Base-by-base conservation (phyloP, 129 eudicot species). In the Escallonia rubra region DNA sequence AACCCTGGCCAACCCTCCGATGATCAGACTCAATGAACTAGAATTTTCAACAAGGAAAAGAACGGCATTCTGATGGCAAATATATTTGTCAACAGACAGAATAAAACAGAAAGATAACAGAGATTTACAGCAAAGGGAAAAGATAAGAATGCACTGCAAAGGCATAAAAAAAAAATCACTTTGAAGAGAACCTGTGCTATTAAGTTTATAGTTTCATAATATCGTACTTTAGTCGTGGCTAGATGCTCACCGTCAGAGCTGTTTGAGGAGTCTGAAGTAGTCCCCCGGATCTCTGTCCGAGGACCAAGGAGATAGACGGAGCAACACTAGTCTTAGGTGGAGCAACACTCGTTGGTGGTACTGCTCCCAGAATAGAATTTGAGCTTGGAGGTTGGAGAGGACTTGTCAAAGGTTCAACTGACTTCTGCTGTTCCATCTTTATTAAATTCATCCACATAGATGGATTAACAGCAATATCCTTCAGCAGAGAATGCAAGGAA, bases 391-490 rank as follows among this genome's bases (percentile, higher is more conserved):
- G 56, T 61, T 82, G 85, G 6, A 73, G 62, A 16, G 68, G 7
- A 53, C 48, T 50, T n/a, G 69, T 81, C 41, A 61, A 44, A 78
- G 89, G 81, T 56, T 70, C 86, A 68, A 70, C 82, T 44, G 82
- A 80, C 74, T 79, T 85, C 66, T 80, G 85, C 47, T 84, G 86
- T 61, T 84, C 91, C 82, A 74, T 72, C 39, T 80, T 84, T 5
- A 94, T 43, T 56, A 94, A 60, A 74, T 80, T 79, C 92, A 87
- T 86, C 90, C 81, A 94, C 48, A 85, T 71, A 3, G 93, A 72
- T 72, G 96, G 96, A 72, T 94, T 89, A 64, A 84, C 97, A 61
- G 89, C 97, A 64, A 89, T 79, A 74, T 87, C 93, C 72, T 83
- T 89, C 72, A 94, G 73, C 16, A 94, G 59, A 62, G 99, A 80